Conservation (phyloP, 2,329 filamentous ascomycete species). For the Talaromyces sp. region DNA sequence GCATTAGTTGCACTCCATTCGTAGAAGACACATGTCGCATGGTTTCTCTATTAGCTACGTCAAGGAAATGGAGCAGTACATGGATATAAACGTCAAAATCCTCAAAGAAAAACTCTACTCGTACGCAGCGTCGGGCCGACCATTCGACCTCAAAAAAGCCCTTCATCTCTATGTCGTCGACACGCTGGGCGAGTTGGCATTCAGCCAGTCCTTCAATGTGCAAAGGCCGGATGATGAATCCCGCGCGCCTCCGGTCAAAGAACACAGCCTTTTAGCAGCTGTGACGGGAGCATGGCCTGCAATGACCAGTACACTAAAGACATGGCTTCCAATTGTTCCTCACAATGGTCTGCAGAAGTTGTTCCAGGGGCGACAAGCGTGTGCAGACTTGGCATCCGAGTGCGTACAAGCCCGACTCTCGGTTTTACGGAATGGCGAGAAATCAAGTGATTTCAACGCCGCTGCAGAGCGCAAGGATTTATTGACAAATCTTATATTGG, state of each 20-base stretch:
- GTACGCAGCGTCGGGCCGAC: neutral
- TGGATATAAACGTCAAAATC: neutral
- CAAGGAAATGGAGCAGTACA: neutral
- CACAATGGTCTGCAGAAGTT: neutral
- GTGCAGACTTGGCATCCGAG: neutral
- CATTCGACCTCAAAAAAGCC: neutral
- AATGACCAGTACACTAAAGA: neutral
- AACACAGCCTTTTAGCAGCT: neutral
- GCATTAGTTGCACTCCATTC: neutral
- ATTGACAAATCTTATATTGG: slow-evolving; percentile 31
- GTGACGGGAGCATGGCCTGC: neutral
- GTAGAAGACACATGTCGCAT: neutral
- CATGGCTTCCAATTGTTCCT: neutral
- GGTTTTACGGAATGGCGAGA: neutral
- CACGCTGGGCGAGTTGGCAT: neutral
- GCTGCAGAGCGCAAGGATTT: slow-evolving; percentile 24
- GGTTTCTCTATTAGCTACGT: neutral
- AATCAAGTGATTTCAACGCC: neutral
- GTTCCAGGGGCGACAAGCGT: neutral
- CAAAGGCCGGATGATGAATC: neutral
- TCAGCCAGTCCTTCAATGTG: neutral
- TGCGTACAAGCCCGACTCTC: neutral
- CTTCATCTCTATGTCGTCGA: neutral
- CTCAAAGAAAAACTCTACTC: neutral
- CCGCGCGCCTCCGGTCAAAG: neutral